These are phyloP conservation scores for Mortierella sp. DNA, from an alignment of 371 early-diverging fungal species.

Conservation along the genomic window DNA sequence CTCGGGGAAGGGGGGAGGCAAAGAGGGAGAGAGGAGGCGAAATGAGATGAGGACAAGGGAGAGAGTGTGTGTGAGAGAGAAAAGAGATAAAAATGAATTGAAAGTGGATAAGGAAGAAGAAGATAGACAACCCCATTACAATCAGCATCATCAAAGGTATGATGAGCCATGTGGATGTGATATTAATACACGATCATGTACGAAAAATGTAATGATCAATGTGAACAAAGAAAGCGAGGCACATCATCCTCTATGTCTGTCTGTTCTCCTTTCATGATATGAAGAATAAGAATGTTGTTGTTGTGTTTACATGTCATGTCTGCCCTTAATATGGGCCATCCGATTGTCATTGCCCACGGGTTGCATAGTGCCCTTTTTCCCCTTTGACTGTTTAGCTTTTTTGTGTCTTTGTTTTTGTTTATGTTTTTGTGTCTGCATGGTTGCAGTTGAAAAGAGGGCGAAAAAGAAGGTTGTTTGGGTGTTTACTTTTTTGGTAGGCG, in stretches of 20 bases:
- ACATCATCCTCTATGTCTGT: not conserved
- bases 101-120: not conserved
- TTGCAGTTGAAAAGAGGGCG: not conserved
- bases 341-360: constrained; percentile 2
- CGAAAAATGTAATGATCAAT: not conserved
- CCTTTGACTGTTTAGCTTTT: constrained; percentile 7
- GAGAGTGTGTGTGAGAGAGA: not conserved
- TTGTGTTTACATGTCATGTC: not conserved
- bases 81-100: not conserved
- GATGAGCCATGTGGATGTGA: not conserved
- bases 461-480: constrained; percentile 7
- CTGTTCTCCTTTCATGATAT: not conserved
- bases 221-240: not conserved
- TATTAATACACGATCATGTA: constrained; percentile 6
- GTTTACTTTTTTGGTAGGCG: not conserved
- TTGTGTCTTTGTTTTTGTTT: not conserved
- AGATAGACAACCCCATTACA: not conserved
- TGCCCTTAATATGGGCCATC: constrained; percentile 8
- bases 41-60: not conserved
- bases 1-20: not conserved
- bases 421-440: constrained; percentile 2
- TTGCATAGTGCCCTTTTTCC: constrained; percentile 7
- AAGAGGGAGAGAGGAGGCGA: not conserved
- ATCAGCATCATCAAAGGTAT: not conserved
- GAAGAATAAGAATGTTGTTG: not conserved